These are phyloP conservation scores for Carex parvula DNA, from an alignment of 176 grass and related monocot species.

Conservation along the genomic window DNA sequence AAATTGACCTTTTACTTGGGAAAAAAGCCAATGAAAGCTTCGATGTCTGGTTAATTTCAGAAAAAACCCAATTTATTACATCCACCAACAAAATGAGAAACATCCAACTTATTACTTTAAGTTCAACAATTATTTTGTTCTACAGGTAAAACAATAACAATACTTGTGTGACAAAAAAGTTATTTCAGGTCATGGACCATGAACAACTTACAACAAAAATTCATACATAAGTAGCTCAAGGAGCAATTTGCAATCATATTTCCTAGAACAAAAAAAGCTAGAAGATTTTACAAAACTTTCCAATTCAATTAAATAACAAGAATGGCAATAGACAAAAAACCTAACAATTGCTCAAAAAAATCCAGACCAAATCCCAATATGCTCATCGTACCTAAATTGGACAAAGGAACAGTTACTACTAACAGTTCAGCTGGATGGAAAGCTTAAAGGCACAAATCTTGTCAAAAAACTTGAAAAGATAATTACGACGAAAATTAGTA, in stretches of 20 bases:
- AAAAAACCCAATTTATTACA: not conserved
- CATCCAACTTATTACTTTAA: not conserved
- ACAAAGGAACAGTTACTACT: not conserved
- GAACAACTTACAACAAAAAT: not conserved
- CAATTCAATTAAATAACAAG: not conserved
- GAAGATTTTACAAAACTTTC: not conserved
- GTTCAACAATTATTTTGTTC: not conserved
- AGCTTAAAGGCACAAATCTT: not conserved
- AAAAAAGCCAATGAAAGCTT: not conserved
- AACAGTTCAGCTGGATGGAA: not conserved
- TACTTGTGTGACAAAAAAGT: not conserved
- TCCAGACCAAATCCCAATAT: slow-evolving; percentile 2
- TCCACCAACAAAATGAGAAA: not conserved
- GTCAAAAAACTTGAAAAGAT: not conserved
- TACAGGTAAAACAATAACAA: not conserved
- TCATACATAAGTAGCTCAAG: not conserved
- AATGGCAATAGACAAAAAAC: not conserved
- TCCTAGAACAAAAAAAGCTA: not conserved
- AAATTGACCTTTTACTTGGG: not conserved
- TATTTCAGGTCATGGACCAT: not conserved
- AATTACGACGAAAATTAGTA: not conserved
- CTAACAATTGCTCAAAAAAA: not conserved
- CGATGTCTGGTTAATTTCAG: not conserved
- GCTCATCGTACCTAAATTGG: not conserved
- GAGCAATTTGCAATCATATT: not conserved